These are phyloP conservation scores for Zizania latifolia DNA, from an alignment of 176 grass and related monocot species.

Conservation along the genomic window DNA sequence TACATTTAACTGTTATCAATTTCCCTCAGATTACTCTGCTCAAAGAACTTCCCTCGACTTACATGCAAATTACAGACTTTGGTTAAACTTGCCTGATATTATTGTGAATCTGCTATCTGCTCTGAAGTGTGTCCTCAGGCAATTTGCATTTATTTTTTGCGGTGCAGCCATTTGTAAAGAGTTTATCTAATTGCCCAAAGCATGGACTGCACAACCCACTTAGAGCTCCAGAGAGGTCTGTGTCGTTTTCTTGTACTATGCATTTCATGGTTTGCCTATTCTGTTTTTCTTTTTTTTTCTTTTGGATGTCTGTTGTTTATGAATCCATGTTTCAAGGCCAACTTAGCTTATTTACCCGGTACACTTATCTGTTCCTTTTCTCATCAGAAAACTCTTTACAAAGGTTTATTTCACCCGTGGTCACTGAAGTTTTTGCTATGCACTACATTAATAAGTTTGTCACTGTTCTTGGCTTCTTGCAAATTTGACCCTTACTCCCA, in stretches of 20 bases:
- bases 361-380: background rate
- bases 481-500: background rate
- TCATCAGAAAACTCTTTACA: background rate
- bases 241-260: background rate
- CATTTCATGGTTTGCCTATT: background rate
- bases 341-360: background rate
- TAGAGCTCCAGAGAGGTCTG: slow-evolving; percentile 76
- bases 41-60: background rate
- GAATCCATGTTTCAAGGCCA: background rate
- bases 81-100: background rate
- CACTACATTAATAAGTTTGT: background rate
- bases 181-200: slow-evolving; percentile 85
- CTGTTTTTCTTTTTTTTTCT: background rate
- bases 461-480: background rate
- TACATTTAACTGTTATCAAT: background rate
- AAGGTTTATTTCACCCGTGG: slow-evolving; percentile 1
- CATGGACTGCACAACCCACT: slow-evolving; percentile 96
- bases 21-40: background rate
- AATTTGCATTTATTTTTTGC: background rate
- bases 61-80: background rate
- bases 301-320: background rate
- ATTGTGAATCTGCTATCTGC: background rate
- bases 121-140: background rate
- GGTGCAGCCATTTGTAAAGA: slow-evolving; percentile 72
- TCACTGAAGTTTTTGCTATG: background rate